Percentiles rank a stretch among this genome's conserved stretches.
Conservation (phyloP, 2,329 filamentous ascomycete genomes). For the Raffaelea arxii region DNA sequence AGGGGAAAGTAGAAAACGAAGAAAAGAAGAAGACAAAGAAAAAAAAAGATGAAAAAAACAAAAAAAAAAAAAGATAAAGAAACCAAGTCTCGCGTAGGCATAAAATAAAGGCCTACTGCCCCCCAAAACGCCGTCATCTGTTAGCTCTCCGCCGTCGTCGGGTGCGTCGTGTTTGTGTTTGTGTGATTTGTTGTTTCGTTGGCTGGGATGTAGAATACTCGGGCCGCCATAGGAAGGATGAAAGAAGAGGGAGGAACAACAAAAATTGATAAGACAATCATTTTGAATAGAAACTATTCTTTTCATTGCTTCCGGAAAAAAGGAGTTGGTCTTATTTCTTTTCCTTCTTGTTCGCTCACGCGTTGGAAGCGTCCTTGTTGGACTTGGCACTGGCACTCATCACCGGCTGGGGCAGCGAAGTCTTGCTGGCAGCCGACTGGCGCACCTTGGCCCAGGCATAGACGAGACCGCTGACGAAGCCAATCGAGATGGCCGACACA, state of each 20-base stretch:
- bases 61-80: background rate
- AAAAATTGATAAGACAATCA: background rate
- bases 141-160: too few species aligned
- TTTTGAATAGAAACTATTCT: too few species aligned
- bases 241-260: background rate
- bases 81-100: background rate
- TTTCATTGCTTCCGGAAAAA: too few species aligned
- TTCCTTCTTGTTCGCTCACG: conserved; percentile 24
- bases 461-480: conserved; percentile 85
- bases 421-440: conserved; percentile 59
- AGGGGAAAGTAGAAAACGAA: background rate
- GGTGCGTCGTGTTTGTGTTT: too few species aligned
- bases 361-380: conserved; percentile 75
- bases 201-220: too few species aligned
- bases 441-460: conserved; percentile 82
- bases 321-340: background rate
- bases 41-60: background rate
- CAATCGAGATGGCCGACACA: conserved; percentile 82
- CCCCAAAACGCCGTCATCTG: too few species aligned
- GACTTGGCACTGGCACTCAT: conserved; percentile 90
- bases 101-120: background rate
- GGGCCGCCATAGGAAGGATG: background rate
- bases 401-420: conserved; percentile 58
- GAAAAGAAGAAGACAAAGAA: background rate
- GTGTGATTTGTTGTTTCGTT: too few species aligned